Evolutionary conservation across 257 asterid genomes (phyloP).

Genomic region (Capsicum rhomboideum): DNA sequence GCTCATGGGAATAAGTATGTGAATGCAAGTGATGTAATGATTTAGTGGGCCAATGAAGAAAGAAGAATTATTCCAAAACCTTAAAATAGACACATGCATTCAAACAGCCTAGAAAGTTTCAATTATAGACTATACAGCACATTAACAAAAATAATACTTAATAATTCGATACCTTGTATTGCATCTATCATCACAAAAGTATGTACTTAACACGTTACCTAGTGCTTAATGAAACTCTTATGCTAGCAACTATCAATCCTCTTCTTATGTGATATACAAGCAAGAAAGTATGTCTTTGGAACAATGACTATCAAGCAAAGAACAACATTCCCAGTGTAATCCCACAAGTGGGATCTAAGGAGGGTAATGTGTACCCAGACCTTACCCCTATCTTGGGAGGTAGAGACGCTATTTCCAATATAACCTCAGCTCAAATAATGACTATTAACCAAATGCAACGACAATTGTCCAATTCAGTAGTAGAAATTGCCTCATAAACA

Average conservation of each 20-base stretch:
- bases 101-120: not conserved
- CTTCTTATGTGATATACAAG: not conserved
- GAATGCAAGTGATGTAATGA: not conserved
- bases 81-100: not conserved
- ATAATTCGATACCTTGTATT: not conserved
- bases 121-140: not conserved
- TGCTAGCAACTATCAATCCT: not conserved
- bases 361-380: no score
- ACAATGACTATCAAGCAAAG: not conserved
- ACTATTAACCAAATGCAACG: no score
- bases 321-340: no score
- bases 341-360: no score
- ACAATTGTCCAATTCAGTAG: not conserved
- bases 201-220: not conserved
- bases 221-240: not conserved
- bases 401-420: no score
- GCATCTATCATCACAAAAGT: not conserved
- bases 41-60: not conserved
- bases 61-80: not conserved
- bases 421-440: no score
- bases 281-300: not conserved
- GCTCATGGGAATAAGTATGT: not conserved
- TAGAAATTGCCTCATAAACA: not conserved
- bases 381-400: no score
- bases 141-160: not conserved